These are phyloP conservation scores for Sporormia fimetaria DNA, from an alignment of 495 filamentous ascomycete species.

Conservation along the genomic window DNA sequence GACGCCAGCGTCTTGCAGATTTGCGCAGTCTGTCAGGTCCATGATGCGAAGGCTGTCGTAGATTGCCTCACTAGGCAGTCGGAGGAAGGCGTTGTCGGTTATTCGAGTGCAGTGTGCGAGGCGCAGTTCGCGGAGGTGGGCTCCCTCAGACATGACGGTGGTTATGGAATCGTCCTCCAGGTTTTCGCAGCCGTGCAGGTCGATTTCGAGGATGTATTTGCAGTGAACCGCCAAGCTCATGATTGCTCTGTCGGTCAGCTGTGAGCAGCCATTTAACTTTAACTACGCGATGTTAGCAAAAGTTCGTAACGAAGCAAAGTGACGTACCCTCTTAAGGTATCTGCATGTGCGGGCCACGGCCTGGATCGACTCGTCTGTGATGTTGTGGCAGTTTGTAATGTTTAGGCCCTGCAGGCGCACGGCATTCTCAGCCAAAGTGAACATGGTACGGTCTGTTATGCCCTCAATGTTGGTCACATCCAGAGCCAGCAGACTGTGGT, in stretches of 20 bases:
- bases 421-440: slow-evolving; percentile 71
- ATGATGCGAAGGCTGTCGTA: slow-evolving; percentile 87
- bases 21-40: slow-evolving; percentile 78
- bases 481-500: slow-evolving; percentile 71
- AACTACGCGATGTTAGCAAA: slow-evolving; percentile 44
- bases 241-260: slow-evolving; percentile 69
- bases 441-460: slow-evolving; percentile 74
- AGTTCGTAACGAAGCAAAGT: slow-evolving; percentile 2
- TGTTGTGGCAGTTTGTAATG: slow-evolving; percentile 70
- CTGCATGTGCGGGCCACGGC: slow-evolving; percentile 73
- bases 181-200: slow-evolving; percentile 73
- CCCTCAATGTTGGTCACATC: slow-evolving; percentile 73
- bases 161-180: slow-evolving; percentile 74
- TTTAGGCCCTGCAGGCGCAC: slow-evolving; percentile 83
- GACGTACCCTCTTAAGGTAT: slow-evolving; percentile 75
- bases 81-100: slow-evolving; percentile 74
- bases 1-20: slow-evolving; percentile 73
- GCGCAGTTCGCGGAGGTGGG: slow-evolving; percentile 76
- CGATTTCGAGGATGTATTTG: slow-evolving; percentile 88
- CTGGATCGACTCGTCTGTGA: slow-evolving; percentile 76
- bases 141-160: slow-evolving; percentile 59
- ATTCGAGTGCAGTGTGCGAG: slow-evolving; percentile 74
- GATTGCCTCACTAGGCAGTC: slow-evolving; percentile 53
- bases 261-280: slow-evolving; percentile 81
- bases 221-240: slow-evolving; percentile 78